Evolutionary conservation across 2,329 filamentous ascomycete genomes (phyloP).

Genomic region (Pezicula rhizophila): DNA sequence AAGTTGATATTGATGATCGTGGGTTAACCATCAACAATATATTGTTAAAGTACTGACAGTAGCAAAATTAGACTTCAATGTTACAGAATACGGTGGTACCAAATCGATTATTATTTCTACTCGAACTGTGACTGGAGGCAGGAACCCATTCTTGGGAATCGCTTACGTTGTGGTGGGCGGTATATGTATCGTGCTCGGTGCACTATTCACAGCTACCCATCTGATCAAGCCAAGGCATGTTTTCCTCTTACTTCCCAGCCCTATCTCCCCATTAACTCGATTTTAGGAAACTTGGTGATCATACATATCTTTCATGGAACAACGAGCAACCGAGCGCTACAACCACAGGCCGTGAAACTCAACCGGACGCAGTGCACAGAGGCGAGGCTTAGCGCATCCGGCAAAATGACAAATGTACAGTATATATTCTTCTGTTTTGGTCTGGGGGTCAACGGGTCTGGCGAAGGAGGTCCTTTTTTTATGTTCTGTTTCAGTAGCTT

Average conservation of each 20-base stretch:
- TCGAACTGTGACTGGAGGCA: constrained; percentile 86
- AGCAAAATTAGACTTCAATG: constrained; percentile 65
- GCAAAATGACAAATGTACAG: not conserved
- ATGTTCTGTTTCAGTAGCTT: too few species aligned
- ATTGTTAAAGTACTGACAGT: constrained; percentile 14
- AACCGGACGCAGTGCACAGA: not conserved
- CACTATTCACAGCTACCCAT: constrained; percentile 83
- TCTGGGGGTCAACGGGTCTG: not conserved
- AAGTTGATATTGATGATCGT: constrained; percentile 74
- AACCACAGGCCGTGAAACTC: constrained; percentile 48
- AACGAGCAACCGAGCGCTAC: constrained; percentile 55
- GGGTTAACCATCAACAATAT: constrained; percentile 33
- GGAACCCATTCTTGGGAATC: constrained; percentile 93
- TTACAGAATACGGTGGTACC: constrained; percentile 71
- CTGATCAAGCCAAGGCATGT: constrained; percentile 81
- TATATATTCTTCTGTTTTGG: not conserved
- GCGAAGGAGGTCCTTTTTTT: too few species aligned
- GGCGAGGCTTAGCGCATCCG: not conserved
- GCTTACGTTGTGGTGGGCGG: constrained; percentile 93
- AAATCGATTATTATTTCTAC: constrained; percentile 90
- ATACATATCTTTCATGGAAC: constrained; percentile 97
- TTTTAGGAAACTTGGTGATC: constrained; percentile 89
- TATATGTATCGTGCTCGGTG: constrained; percentile 82
- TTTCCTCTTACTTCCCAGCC: not conserved
- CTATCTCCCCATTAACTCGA: constrained; percentile 3